Conservation (phyloP, 176 grass and related monocot genomes). For the Cocos nucifera region DNA sequence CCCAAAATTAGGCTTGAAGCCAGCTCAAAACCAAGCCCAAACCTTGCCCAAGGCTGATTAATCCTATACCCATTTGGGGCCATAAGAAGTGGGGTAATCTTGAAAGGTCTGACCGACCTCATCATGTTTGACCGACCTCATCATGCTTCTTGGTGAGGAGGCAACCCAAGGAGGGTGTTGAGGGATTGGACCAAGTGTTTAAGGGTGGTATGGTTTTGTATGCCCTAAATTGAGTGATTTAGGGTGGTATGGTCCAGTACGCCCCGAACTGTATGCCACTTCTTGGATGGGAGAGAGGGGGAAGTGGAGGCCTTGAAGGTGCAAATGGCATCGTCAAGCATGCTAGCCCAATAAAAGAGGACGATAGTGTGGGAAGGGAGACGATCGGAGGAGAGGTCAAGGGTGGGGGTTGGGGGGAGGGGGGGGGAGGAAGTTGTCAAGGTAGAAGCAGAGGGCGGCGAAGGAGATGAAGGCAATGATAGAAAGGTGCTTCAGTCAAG, state of each 20-base stretch:
- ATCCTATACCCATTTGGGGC: neutral
- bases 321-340: constrained; percentile 58
- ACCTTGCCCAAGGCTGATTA: too few species aligned
- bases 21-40: too few species aligned
- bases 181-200: constrained; percentile 30
- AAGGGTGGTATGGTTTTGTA: too few species aligned
- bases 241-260: too few species aligned
- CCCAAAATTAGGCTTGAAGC: too few species aligned
- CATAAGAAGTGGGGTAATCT: constrained; percentile 48
- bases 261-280: too few species aligned
- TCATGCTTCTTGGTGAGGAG: constrained; percentile 45
- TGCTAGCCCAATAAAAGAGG: constrained; percentile 54
- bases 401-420: constrained; percentile 1
- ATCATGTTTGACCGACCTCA: constrained; percentile 44
- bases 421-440: constrained; percentile 39
- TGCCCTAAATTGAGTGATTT: too few species aligned
- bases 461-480: constrained; percentile 22
- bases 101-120: constrained; percentile 51
- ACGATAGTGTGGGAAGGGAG: constrained; percentile 45
- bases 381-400: constrained; percentile 19
- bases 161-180: constrained; percentile 73
- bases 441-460: constrained; percentile 21
- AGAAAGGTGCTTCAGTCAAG: constrained; percentile 47
- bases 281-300: constrained; percentile 13
- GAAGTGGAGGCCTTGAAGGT: constrained; percentile 33